Conservation (phyloP, 164 flowering plant species). For the Piper betle region DNA sequence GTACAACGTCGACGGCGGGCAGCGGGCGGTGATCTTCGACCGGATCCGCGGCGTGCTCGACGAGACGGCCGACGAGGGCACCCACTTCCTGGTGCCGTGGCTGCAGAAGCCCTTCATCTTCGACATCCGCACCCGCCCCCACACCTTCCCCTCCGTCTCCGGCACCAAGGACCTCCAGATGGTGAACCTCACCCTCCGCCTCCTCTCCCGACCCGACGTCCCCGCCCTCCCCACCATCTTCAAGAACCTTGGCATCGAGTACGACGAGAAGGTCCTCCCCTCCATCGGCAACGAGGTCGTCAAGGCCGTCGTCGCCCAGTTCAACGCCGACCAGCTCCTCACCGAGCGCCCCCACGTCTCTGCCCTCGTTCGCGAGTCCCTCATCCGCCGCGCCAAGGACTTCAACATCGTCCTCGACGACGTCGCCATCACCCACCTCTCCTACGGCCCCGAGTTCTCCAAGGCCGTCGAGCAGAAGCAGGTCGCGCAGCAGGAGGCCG, state of each 20-base stretch:
- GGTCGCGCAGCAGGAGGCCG: conserved; percentile 96
- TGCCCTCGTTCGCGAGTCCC: conserved; percentile 54
- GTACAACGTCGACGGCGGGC: conserved; percentile 61
- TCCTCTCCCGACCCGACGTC: conserved; percentile 70
- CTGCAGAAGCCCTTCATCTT: conserved; percentile 70
- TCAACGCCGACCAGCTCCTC: conserved; percentile 83
- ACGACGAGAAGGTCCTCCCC: conserved; percentile 84
- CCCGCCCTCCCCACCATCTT: conserved; percentile 44
- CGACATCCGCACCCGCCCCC: conserved; percentile 80
- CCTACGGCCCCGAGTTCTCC: conserved; percentile 29
- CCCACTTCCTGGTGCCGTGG: conserved; percentile 74
- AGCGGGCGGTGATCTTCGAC: conserved; percentile 54
- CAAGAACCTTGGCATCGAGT: conserved; percentile 63
- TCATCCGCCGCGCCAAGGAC: conserved; percentile 11
- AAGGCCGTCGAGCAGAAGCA: conserved; percentile 28
- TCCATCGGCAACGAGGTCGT: conserved; percentile 84
- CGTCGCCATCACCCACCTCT: conserved; percentile 63
- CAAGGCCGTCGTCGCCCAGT: conserved; percentile 82
- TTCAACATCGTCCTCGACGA: conserved; percentile 38
- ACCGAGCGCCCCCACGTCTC: conserved; percentile 83
- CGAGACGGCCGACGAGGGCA: conserved; percentile 64
- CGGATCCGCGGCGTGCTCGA: conserved; percentile 71
- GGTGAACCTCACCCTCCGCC: conserved; percentile 74
- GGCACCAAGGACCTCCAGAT: conserved; percentile 91
- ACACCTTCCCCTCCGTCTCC: conserved; percentile 64